These are phyloP conservation scores for Saturnispora serradocipensis DNA, from an alignment of 805 yeast genomes.

Conservation along the genomic window DNA sequence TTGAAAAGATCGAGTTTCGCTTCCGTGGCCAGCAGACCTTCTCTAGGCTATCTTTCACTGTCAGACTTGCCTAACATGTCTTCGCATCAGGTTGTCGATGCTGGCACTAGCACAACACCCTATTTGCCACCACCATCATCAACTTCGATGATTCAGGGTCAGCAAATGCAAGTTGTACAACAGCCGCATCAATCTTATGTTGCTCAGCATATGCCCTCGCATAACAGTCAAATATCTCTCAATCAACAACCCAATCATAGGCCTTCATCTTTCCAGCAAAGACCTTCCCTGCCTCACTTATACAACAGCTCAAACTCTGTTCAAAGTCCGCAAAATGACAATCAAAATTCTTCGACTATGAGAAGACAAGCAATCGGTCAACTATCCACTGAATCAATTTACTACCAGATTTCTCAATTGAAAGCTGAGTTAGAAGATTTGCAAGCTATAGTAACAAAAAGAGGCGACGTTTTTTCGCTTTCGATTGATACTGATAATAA, in stretches of 20 bases:
- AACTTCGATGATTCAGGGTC: neutral
- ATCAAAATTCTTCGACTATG: neutral
- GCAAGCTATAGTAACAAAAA: neutral
- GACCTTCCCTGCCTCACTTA: neutral
- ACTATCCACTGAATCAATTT: neutral
- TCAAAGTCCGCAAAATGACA: neutral
- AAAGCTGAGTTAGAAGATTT: constrained; percentile 1
- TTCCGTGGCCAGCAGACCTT: neutral
- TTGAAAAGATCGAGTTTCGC: neutral
- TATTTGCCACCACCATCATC: neutral
- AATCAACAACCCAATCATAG: neutral
- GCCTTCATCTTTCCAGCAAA: neutral
- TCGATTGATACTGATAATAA: neutral
- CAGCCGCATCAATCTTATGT: neutral
- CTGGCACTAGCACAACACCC: neutral
- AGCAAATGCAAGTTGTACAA: neutral
- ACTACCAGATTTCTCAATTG: neutral
- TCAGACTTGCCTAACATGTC: neutral
- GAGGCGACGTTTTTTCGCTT: constrained; percentile 1
- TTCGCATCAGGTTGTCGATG: neutral
- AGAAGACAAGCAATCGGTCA: neutral
- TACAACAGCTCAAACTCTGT: neutral
- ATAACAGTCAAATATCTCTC: neutral
- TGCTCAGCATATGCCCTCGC: neutral
- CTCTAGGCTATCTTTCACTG: neutral